Percentiles rank a stretch among this genome's conserved stretches.
These are phyloP conservation scores for Coriaria nepalensis DNA, from an alignment of 306 rosid genomes.

Conservation along the genomic window DNA sequence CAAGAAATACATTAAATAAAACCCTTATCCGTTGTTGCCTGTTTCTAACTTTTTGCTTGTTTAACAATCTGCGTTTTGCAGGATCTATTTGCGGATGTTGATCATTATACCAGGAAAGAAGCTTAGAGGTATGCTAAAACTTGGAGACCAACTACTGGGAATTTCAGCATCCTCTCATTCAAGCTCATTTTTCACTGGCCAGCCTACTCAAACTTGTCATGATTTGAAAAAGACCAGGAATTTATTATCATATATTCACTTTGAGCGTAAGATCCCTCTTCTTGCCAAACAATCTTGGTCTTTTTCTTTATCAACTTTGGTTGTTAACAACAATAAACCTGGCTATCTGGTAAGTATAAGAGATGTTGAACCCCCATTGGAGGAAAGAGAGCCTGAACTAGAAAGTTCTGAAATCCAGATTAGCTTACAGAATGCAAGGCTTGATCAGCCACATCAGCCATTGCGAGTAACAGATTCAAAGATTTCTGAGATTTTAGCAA, in stretches of 20 bases:
- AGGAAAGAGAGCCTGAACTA: constrained; percentile 43
- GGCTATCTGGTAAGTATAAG: constrained; percentile 42
- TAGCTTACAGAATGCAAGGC: constrained; percentile 28
- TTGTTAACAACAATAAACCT: constrained; percentile 30
- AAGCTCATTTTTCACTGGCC: constrained; percentile 53
- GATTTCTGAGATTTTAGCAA: constrained; percentile 59
- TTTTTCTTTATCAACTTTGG: constrained; percentile 60
- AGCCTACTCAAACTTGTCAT: constrained; percentile 52
- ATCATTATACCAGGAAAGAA: constrained; percentile 81
- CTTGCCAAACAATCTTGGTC: constrained; percentile 92
- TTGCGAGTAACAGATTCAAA: constrained; percentile 85
- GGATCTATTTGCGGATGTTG: constrained; percentile 90
- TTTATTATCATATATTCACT: constrained; percentile 60
- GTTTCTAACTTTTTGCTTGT: no score
- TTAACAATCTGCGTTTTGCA: constrained; percentile 25
- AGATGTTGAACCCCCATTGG: constrained; percentile 43
- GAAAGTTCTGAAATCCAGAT: constrained; percentile 23
- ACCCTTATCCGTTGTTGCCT: no score
- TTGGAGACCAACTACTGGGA: constrained; percentile 55
- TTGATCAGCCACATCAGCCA: constrained; percentile 41
- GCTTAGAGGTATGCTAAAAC: constrained; percentile 65
- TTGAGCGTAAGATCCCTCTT: constrained; percentile 52
- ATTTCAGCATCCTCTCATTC: constrained; percentile 59
- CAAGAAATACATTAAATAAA: no score
- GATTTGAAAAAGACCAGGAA: constrained; percentile 48